phyloP scores from a whole-genome alignment of 169 alveolate genomes.

The Plasmodium fragile region DNA sequence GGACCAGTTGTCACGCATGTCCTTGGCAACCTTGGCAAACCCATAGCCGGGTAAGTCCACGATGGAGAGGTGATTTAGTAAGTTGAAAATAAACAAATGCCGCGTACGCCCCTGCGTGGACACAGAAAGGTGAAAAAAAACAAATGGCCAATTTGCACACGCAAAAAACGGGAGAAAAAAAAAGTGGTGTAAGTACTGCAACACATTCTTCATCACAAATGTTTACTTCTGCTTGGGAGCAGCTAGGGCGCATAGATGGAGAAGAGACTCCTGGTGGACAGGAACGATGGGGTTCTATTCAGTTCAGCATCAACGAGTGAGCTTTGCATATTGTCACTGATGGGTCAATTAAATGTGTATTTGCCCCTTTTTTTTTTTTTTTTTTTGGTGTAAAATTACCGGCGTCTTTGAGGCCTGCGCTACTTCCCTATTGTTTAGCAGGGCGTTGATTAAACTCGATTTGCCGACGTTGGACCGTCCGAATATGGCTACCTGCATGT shows the following conservation, averaged over 20 bases:
- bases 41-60: constrained; percentile 93
- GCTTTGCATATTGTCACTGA: neutral
- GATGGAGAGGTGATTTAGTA: constrained; percentile 83
- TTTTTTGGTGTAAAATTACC: constrained; percentile 56
- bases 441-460: constrained; percentile 93
- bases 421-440: constrained; percentile 86
- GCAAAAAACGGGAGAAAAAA: neutral
- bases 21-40: constrained; percentile 84
- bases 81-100: constrained; percentile 88
- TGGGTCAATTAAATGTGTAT: neutral
- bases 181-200: neutral
- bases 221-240: neutral
- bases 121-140: too few species aligned
- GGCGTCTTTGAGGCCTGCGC: constrained; percentile 89
- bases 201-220: neutral
- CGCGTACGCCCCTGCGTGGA: constrained; percentile 88
- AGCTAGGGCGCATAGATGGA: neutral
- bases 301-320: neutral
- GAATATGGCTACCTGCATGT: constrained; percentile 90
- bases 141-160: neutral
- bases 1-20: constrained; percentile 75
- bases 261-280: neutral
- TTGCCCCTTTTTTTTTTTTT: neutral
- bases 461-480: constrained; percentile 96
- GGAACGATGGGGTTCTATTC: neutral